A percentile compares a stretch with the other conserved stretches of the same genome.
phyloP scores from a whole-genome alignment of 106 monocot species.

The Phalaenopsis aphrodite region DNA sequence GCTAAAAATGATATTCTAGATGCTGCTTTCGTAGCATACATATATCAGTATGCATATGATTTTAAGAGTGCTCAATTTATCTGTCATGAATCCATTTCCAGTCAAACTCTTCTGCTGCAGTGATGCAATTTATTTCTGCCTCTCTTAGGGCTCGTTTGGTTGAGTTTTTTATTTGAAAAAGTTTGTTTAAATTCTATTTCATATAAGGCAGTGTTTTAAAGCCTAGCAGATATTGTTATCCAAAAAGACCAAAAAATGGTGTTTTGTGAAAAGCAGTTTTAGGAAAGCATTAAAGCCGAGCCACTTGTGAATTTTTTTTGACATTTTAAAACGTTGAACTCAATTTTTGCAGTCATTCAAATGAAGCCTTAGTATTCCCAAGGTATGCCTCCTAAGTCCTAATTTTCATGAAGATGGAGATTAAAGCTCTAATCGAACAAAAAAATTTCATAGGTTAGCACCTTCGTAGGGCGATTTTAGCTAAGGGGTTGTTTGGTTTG shows the following conservation, averaged over 20 bases:
- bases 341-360: no score
- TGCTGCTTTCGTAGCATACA: not conserved
- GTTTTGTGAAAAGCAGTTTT: no score
- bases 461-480: not conserved
- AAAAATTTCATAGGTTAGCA: not conserved
- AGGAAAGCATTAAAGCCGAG: no score
- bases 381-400: not conserved
- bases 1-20: not conserved
- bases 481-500: not conserved
- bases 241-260: no score
- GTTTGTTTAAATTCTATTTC: no score
- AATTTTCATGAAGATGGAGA: not conserved
- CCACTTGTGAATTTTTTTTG: no score
- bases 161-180: no score
- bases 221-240: no score
- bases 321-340: no score
- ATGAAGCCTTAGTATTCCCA: not conserved
- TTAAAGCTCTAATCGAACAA: not conserved
- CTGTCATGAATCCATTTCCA: not conserved
- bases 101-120: not conserved
- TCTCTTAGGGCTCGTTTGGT: not conserved
- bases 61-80: not conserved
- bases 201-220: no score
- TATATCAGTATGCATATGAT: not conserved
- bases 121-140: not conserved